A percentile compares a stretch with the other conserved stretches of the same genome.
Evolutionary conservation across 148 eudicot species (phyloP).

Genomic region (Silene uniflora): DNA sequence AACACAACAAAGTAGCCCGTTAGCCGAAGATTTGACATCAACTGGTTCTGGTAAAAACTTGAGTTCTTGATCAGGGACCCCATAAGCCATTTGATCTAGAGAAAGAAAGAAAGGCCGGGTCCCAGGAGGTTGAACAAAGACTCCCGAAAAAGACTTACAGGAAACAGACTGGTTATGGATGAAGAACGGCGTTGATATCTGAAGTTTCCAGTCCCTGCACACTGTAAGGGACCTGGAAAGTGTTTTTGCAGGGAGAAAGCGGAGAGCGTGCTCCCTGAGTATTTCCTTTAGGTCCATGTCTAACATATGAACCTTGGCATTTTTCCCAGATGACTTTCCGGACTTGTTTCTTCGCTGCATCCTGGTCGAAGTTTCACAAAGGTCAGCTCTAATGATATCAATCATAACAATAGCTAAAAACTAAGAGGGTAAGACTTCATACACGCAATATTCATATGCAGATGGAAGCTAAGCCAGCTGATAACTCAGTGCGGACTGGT

Average conservation of each 20-base stretch:
- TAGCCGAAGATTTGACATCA: conserved; percentile 42
- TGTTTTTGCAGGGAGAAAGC: conserved; percentile 64
- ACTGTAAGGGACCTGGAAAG: conserved; percentile 41
- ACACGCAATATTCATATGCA: neutral
- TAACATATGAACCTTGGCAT: conserved; percentile 18
- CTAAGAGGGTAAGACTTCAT: neutral
- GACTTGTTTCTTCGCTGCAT: conserved; percentile 12
- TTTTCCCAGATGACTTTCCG: neutral
- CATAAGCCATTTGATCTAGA: conserved; percentile 40
- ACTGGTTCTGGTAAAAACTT: conserved; percentile 48
- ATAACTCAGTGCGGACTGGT: neutral
- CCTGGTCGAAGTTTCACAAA: neutral
- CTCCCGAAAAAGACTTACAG: conserved; percentile 35
- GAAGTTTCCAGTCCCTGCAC: conserved; percentile 57
- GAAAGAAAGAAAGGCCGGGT: conserved; percentile 39
- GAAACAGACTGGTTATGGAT: conserved; percentile 49
- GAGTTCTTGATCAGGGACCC: conserved; percentile 52
- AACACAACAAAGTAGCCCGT: conserved; percentile 64
- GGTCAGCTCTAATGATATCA: neutral
- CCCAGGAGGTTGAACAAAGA: conserved; percentile 43
- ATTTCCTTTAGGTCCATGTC: conserved; percentile 58
- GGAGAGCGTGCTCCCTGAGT: conserved; percentile 47
- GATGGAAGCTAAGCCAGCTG: neutral
- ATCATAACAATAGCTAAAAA: neutral
- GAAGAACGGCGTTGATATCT: conserved; percentile 53